phyloP scores from a whole-genome alignment of 345 rosid genomes.

The Ricinus communis region DNA sequence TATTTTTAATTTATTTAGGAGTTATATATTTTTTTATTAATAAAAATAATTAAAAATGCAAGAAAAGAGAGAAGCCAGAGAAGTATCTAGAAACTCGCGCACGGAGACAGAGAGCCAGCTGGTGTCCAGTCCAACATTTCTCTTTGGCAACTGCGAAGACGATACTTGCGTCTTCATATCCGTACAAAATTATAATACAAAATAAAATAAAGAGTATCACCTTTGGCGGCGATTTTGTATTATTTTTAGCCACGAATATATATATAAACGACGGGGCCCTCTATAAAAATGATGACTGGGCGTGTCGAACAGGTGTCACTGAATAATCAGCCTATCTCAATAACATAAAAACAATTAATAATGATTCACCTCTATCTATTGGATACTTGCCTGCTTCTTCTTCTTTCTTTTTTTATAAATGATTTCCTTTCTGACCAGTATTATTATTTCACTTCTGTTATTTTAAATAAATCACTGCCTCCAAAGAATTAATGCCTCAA shows the following conservation, averaged over 20 bases:
- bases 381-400: too few species aligned
- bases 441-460: too few species aligned
- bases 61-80: too few species aligned
- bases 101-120: slow-evolving; percentile 14
- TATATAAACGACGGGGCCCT: neutral
- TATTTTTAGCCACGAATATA: neutral
- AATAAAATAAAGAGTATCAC: neutral
- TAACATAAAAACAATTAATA: too few species aligned
- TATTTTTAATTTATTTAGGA: too few species aligned
- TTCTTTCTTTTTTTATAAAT: too few species aligned
- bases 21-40: too few species aligned
- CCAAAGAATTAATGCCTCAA: too few species aligned
- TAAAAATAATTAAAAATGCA: too few species aligned
- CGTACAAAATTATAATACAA: neutral
- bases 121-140: neutral
- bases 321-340: neutral
- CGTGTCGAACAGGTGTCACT: neutral
- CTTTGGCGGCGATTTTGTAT: slow-evolving; percentile 20
- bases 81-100: slow-evolving; percentile 4
- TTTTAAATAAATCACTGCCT: too few species aligned
- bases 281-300: neutral
- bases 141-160: neutral
- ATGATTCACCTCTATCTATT: too few species aligned
- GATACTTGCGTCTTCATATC: slow-evolving; percentile 18
- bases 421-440: too few species aligned